phyloP scores from a whole-genome alignment of 169 alveolate species.

The Cryptosporidium sp. region DNA sequence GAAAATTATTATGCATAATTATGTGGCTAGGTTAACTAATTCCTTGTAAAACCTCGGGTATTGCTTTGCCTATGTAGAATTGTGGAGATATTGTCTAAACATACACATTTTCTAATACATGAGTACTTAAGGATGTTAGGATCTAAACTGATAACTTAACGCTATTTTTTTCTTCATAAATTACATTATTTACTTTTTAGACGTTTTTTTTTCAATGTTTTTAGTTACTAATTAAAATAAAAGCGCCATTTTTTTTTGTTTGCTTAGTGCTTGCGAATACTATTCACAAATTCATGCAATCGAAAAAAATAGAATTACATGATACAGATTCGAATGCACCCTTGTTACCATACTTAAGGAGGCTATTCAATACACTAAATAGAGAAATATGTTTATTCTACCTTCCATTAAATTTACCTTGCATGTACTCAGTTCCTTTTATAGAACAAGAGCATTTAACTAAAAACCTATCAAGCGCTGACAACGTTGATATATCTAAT shows the following conservation, averaged over 20 bases:
- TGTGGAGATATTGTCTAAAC: too few species aligned
- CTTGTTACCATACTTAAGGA: slow-evolving; percentile 55
- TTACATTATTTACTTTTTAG: too few species aligned
- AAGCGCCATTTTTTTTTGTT: neutral
- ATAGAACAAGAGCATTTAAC: slow-evolving; percentile 31
- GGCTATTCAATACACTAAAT: slow-evolving; percentile 52
- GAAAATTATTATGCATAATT: neutral
- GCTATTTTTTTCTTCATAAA: too few species aligned
- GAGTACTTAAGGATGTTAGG: neutral
- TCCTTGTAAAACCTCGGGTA: neutral
- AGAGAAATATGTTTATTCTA: slow-evolving; percentile 42
- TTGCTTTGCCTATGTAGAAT: neutral
- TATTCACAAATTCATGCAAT: slow-evolving; percentile 11
- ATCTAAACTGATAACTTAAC: too few species aligned
- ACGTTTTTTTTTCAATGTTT: neutral
- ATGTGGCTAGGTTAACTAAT: neutral
- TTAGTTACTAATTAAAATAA: neutral
- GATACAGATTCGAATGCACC: slow-evolving; percentile 70
- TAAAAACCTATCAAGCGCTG: neutral
- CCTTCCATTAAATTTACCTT: slow-evolving; percentile 31
- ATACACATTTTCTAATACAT: too few species aligned
- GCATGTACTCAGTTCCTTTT: slow-evolving; percentile 46
- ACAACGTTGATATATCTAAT: neutral
- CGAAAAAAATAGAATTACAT: slow-evolving; percentile 45
- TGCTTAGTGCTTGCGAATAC: neutral